Base-by-base conservation (phyloP, 1,284 basidiomycete genomes). In the Cryptococcus deneoformans region DNA sequence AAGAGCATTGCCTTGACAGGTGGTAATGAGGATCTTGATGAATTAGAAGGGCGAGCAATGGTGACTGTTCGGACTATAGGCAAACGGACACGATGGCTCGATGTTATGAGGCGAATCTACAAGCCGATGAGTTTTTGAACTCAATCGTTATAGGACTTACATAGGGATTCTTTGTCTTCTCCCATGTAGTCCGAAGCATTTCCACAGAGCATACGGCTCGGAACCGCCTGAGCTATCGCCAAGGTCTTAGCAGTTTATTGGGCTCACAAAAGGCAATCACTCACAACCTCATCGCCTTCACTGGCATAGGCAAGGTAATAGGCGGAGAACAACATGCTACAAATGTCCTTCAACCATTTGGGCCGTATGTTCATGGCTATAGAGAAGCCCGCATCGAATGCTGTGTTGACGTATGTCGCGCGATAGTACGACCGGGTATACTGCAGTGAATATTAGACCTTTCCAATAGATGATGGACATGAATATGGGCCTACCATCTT, bases 241-340 rank as follows among this genome's bases (percentile, higher is more conserved):
- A 48, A 29, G 5, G 29, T 29, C 37, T 40, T 36, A 48, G 47
- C 37, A 57, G 35, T 50, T 39, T 37, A 51, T 37, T 52, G 52
- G 42, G 35, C 42, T 5, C 12, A 46, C 12, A 29, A 36, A 42
- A 34, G 24, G 14, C 9, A 44, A 10, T 8, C 20, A 69, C 79
- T 24, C 52, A 91, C 92, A 84, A 93, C 94, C 78, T 95, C 91
- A 66, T 99, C 95, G 0, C 87, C 95, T 72, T 95, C 90, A 65
- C 88, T 87, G 24, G 93, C 89, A 71, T 90, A 97, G 29, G 96
- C 76, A n/a, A 97, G 87, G 75, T 98, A 99, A 80, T 98, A 98
- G 1, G 82, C 80, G 0, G 90, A 87, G 72, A 96, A 95, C 37
- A 93, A 63, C 47, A 96, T 79, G 43, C 90, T 91, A 59, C 85